Evolutionary conservation across 2,329 filamentous ascomycete genomes (phyloP).

Genomic region (Calonectria ilicicola): DNA sequence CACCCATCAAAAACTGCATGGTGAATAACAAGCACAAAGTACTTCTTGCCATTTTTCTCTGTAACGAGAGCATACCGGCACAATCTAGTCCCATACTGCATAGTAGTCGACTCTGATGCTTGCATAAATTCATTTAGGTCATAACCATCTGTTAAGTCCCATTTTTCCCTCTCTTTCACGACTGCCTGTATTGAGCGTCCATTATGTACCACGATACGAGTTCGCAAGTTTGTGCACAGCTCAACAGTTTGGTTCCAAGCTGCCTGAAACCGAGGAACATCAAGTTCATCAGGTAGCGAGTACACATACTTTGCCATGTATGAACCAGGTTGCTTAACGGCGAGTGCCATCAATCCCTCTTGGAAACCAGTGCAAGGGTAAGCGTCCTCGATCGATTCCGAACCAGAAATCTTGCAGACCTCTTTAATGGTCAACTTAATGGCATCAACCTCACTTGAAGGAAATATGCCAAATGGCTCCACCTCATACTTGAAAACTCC

Average conservation of each 20-base stretch:
- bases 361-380: conserved; percentile 52
- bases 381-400: conserved; percentile 43
- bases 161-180: neutral
- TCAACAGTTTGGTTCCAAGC: conserved; percentile 1
- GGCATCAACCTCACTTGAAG: neutral
- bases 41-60: neutral
- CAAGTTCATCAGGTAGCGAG: neutral
- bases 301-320: conserved; percentile 25
- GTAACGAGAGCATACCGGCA: neutral
- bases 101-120: neutral
- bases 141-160: neutral
- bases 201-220: neutral
- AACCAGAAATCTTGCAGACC: neutral
- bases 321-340: conserved; percentile 18
- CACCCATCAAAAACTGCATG: conserved; percentile 13
- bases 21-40: conserved; percentile 7
- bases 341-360: conserved; percentile 46
- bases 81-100: neutral
- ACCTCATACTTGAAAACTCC: neutral
- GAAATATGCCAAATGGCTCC: neutral
- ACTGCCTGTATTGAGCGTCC: neutral
- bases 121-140: neutral
- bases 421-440: neutral
- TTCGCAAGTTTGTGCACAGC: neutral
- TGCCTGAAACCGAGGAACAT: neutral